Conservation (phyloP, 2,329 filamentous ascomycete genomes). For the Macrophomina tecta region DNA sequence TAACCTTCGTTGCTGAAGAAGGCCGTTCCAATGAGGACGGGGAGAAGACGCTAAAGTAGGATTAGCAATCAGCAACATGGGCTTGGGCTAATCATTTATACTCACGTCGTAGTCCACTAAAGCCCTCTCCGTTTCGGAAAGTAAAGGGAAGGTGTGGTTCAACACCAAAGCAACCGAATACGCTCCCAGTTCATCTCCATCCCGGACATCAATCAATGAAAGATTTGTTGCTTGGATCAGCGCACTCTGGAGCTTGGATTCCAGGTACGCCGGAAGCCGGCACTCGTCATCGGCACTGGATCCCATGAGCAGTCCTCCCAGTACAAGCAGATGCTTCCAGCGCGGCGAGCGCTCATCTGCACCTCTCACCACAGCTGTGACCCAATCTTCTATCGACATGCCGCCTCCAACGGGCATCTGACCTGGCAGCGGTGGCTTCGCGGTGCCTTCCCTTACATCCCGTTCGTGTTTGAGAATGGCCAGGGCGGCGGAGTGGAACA, state of each 20-base stretch:
- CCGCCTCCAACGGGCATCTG: conserved; percentile 50
- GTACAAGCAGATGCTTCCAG: conserved; percentile 84
- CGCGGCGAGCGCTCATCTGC: conserved; percentile 67
- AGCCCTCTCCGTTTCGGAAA: conserved; percentile 65
- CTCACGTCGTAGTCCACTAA: conserved; percentile 67
- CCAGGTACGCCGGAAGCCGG: conserved; percentile 65
- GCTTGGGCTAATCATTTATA: neutral
- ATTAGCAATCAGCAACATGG: neutral
- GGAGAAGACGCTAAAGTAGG: conserved; percentile 59
- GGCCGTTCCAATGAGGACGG: conserved; percentile 70
- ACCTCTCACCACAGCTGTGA: conserved; percentile 63
- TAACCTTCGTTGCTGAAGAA: conserved; percentile 76
- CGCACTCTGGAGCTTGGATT: conserved; percentile 72
- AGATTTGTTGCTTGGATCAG: conserved; percentile 78
- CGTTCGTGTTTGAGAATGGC: conserved; percentile 58
- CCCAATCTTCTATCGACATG: conserved; percentile 62
- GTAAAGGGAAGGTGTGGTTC: conserved; percentile 75
- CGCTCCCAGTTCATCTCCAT: conserved; percentile 56
- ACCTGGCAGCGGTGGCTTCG: conserved; percentile 34
- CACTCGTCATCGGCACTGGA: conserved; percentile 64
- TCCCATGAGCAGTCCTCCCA: conserved; percentile 79
- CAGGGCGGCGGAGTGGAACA: conserved; percentile 72
- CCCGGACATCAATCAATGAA: conserved; percentile 66
- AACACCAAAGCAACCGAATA: conserved; percentile 70
- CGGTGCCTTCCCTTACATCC: conserved; percentile 40